Conservation (phyloP, 1,139 yeast genomes). For the Yamadazyma pseudoaaseri region DNA sequence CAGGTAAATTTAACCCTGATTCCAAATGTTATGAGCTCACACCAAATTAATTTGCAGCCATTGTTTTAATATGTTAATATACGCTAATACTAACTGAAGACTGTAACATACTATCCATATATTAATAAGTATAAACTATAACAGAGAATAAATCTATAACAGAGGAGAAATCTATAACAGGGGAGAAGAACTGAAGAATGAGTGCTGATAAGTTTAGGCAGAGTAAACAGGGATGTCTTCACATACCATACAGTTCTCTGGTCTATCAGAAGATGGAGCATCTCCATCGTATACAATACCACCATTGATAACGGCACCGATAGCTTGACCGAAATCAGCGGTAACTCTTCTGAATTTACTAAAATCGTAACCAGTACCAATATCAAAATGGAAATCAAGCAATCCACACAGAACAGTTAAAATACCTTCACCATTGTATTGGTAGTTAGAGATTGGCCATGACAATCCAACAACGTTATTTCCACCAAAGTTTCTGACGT, state of each 20-base stretch:
- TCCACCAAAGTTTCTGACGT: conserved; percentile 24
- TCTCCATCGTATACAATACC: conserved; percentile 17
- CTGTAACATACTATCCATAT: too few species aligned
- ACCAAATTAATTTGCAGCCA: conserved; percentile 1
- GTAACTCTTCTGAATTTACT: conserved; percentile 13
- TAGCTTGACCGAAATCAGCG: conserved; percentile 16
- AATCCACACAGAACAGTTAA: conserved; percentile 11
- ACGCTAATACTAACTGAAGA: too few species aligned
- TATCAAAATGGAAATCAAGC: conserved; percentile 14
- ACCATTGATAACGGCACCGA: conserved; percentile 15
- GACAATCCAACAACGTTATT: conserved; percentile 21
- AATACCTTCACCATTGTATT: conserved; percentile 14
- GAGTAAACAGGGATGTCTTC: conserved; percentile 10
- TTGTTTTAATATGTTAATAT: background rate
- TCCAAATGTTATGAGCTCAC: conserved; percentile 9
- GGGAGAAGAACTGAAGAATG: too few species aligned
- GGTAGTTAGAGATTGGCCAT: conserved; percentile 13
- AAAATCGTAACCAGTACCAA: conserved; percentile 21
- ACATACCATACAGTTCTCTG: conserved; percentile 17
- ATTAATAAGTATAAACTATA: too few species aligned
- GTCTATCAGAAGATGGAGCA: conserved; percentile 16
- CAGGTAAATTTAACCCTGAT: conserved; percentile 12
- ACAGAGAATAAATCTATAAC: too few species aligned
- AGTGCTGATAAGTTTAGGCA: conserved; percentile 3
- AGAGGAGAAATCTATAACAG: too few species aligned